These are phyloP conservation scores for Alternaria gansuensis DNA, from an alignment of 2,329 filamentous ascomycete species.

Conservation along the genomic window DNA sequence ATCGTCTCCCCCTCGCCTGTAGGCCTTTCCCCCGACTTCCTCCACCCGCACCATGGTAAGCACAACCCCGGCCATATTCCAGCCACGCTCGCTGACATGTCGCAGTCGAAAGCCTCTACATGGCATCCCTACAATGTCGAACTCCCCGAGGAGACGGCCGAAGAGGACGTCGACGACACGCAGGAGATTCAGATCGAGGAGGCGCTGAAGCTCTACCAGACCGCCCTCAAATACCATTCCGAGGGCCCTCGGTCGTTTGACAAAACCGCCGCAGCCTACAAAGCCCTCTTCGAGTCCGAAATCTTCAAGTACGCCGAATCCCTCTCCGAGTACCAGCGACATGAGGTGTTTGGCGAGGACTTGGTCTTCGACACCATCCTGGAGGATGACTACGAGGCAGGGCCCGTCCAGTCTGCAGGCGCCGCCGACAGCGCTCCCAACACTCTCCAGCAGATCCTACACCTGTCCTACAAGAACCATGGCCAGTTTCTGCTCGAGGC, in stretches of 20 bases:
- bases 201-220: slow-evolving; percentile 92
- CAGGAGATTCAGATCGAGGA: slow-evolving; percentile 98
- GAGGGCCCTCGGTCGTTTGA: slow-evolving; percentile 80
- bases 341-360: slow-evolving; percentile 62
- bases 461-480: slow-evolving; percentile 94
- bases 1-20: slow-evolving; percentile 10
- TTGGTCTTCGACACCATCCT: slow-evolving; percentile 55
- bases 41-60: slow-evolving; percentile 35
- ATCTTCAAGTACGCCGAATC: slow-evolving; percentile 94
- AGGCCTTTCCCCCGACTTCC: slow-evolving; percentile 14
- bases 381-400: slow-evolving; percentile 51
- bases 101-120: slow-evolving; percentile 51
- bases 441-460: slow-evolving; percentile 86
- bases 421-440: slow-evolving; percentile 78
- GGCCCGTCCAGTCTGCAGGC: slow-evolving; percentile 60
- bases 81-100: slow-evolving; percentile 18
- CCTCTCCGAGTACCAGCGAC: slow-evolving; percentile 80
- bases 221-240: slow-evolving; percentile 87
- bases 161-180: slow-evolving; percentile 93
- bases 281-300: slow-evolving; percentile 85
- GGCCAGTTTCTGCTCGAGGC: slow-evolving; percentile 89
- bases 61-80: slow-evolving; percentile 5
- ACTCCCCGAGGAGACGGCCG: slow-evolving; percentile 85
- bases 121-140: slow-evolving; percentile 95
- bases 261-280: slow-evolving; percentile 82